Base-by-base conservation (phyloP, 305 asterid genomes). In the Plantago lanceolata region DNA sequence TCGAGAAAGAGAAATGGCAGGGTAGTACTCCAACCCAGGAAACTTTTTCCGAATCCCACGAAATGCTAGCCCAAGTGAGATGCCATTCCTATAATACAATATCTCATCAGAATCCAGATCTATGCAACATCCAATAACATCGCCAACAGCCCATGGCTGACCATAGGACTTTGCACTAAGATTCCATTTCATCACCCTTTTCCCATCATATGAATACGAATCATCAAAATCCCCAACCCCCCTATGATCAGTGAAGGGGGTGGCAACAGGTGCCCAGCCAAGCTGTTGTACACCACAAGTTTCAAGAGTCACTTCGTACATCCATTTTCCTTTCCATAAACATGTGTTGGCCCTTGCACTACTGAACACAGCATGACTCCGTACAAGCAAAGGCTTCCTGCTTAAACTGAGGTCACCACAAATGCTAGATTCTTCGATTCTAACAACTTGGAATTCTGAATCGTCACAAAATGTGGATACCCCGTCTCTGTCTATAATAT, bases 301-400 rank as follows among this genome's bases (percentile, higher is more conserved):
- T 81, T 91, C 98, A 56, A 91, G 95, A 57, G 82, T 86, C 60
- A 84, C 95, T 85, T 91, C 98, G 70, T 89, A 91, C 98, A 91
- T 91, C 98, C 98, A 91, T 73, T 84, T 89, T 63, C 96, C 98
- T 82, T 82, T 89, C 98, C 98, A 88, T 56, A 89, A 94, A 77
- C 96, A 91, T 19, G 90, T 76, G 76, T 84, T 80, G 40, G 93
- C 92, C 81, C 98, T 86, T 29, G 75, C 90, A 67, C 96, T 91
- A 76, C 95, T 83, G 78, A 91, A 91, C 59, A 85, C 57, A 66
- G 96, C 85, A 78, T 86, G 95, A 73, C 95, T 84, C 77, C 89
- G 96, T 75, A 91, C 76, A 66, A 86, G 81, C 70, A 85, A 79
- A 72, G 94, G 86, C 20, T 74, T 71, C 68, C 79, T 85, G 24